These are phyloP conservation scores for Pleurotus cornucopiae DNA, from an alignment of 768 basidiomycete genomes.

Conservation along the genomic window DNA sequence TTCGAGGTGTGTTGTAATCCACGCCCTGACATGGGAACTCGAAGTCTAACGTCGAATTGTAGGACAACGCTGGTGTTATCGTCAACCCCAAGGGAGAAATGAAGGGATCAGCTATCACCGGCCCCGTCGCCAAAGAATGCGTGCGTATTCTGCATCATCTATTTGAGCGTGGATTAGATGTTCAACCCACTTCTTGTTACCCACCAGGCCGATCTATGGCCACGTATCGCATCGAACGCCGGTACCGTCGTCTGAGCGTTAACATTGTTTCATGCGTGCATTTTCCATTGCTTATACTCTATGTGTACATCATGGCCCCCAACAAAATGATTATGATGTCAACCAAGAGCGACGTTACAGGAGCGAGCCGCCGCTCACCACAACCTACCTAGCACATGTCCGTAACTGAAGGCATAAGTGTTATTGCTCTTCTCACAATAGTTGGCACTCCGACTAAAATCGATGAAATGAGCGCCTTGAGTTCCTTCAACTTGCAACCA, in stretches of 20 bases:
- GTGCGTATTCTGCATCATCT: conserved; percentile 40
- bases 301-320: conserved; percentile 8
- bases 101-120: conserved; percentile 98
- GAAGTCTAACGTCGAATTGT: background rate
- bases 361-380: no score
- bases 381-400: no score
- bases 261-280: background rate
- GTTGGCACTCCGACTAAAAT: no score
- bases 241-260: conserved; percentile 87
- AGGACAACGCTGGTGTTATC: conserved; percentile 96
- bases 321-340: conserved; percentile 7
- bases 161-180: background rate
- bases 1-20: conserved; percentile 62
- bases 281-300: background rate
- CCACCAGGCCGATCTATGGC: conserved; percentile 91
- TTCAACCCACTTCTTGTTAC: background rate
- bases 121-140: conserved; percentile 99
- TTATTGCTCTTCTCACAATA: no score
- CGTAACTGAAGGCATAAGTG: no score
- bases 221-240: conserved; percentile 98
- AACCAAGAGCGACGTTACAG: no score
- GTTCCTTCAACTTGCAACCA: no score
- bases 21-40: background rate
- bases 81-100: conserved; percentile 99
- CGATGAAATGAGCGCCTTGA: no score